Evolutionary conservation across 1,284 basidiomycete species (phyloP), one percentile per base, ranked within the genome.

Genomic region (Tetrapyrgos nigripes): DNA sequence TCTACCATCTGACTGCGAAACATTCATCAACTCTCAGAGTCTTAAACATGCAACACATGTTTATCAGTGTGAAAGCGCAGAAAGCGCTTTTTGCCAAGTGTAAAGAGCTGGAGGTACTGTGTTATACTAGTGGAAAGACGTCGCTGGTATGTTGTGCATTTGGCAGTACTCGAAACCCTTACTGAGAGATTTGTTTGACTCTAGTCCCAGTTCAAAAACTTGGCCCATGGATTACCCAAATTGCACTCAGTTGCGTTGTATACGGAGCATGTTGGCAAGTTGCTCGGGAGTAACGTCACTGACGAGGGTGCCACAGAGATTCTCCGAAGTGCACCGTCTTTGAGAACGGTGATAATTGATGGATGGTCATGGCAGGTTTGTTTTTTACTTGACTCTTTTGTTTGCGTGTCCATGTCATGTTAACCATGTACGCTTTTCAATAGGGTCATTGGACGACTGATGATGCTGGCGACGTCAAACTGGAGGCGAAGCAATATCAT

Each of bases 1-100:
- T 78, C 8, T 69, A 76, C 27, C 78, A 83, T 63, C 63, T 84
- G n/a, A 65, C 71, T 19, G 57, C 58, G 51, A 73, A 73, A 47
- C 80, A 83, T 57, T 43, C 65, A 4, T 40, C n/a, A 23, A 76
- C 72, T 1, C 61, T 84, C 24, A 71, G 70, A 23, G 57, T 70
- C 10, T 65, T 84, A 19, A 70, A 79, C 52, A 68, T 82, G 28
- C 64, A 63, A 9, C 58, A 66, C 1, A 70, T 72, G 1, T 79
- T 76, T 60, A 64, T 81, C 2, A 67, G 75, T 4, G 55, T 65
- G 10, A 57, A 68, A 1, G 65, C 66, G 5, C 56, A 79, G 26
- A 59, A 49, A 19, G 40, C 37, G 1, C 51, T 78, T 1, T 63
- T 74, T 31, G 47, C 19, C 17, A 35, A 24, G 1, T 75, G 73